A percentile compares a stretch with the other conserved stretches of the same genome.
Evolutionary conservation across 805 yeast genomes (phyloP).

Genomic region (Yarrowia deformans): DNA sequence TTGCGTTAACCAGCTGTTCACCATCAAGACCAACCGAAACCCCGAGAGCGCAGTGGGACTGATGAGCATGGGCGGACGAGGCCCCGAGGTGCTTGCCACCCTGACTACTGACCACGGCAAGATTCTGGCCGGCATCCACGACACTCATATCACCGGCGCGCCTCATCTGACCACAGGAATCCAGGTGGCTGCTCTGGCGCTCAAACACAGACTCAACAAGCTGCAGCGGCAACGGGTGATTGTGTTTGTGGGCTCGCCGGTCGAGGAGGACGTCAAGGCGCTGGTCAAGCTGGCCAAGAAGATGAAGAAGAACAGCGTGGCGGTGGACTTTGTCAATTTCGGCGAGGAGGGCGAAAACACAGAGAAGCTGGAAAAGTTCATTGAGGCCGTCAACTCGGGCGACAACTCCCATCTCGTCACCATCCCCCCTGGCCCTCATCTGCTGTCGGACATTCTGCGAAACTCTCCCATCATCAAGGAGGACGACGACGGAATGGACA

Average conservation of each 20-base stretch:
- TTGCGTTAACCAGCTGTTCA: conserved; percentile 85
- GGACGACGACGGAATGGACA: conserved; percentile 58
- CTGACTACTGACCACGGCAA: conserved; percentile 87
- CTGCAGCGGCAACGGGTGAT: conserved; percentile 89
- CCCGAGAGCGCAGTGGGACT: conserved; percentile 96
- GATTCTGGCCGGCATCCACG: conserved; percentile 82
- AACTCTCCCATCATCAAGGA: conserved; percentile 76
- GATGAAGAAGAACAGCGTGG: conserved; percentile 90
- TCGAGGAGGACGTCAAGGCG: conserved; percentile 70
- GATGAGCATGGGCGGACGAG: conserved; percentile 82
- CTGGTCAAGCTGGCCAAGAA: conserved; percentile 86
- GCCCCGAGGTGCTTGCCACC: conserved; percentile 85
- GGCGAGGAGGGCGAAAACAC: conserved; percentile 88
- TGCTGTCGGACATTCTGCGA: conserved; percentile 81
- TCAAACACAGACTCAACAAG: conserved; percentile 95
- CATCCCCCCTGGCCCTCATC: conserved; percentile 85
- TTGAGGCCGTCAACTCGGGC: conserved; percentile 70
- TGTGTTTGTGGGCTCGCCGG: conserved; percentile 88
- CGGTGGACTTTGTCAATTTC: conserved; percentile 87
- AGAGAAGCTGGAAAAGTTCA: conserved; percentile 77
- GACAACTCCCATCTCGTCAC: conserved; percentile 76
- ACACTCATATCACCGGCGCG: conserved; percentile 70
- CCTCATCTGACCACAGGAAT: conserved; percentile 79
- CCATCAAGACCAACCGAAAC: conserved; percentile 82
- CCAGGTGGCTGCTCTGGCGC: conserved; percentile 91